Conservation (phyloP, 441 rosid genomes). For the Corymbia citriodora region DNA sequence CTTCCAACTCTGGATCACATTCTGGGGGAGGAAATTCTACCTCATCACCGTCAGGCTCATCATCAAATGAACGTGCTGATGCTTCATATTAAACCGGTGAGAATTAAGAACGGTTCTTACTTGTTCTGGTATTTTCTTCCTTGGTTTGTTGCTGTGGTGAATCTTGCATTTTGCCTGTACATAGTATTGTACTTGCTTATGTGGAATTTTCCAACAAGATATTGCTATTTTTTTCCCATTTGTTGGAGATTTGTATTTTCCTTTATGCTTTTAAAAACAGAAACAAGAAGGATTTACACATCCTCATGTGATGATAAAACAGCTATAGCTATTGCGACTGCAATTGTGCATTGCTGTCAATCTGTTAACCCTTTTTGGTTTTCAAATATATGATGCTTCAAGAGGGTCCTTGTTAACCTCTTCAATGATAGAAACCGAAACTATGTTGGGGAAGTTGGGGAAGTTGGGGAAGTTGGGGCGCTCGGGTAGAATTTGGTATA, state of each 20-base stretch:
- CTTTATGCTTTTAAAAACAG: not conserved
- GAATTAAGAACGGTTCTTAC: not conserved
- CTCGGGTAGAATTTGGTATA: not conserved
- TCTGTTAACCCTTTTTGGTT: not conserved
- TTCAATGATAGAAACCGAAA: not conserved
- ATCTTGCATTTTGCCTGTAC: not conserved
- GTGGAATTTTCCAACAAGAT: not conserved
- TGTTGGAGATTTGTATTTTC: not conserved
- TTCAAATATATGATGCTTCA: not conserved
- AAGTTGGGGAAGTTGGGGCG: not conserved
- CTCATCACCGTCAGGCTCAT: slow-evolving; percentile 18
- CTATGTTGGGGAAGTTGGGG: not conserved
- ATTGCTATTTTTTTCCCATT: not conserved
- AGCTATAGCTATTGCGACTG: not conserved
- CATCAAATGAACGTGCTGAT: not conserved
- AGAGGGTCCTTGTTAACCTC: not conserved
- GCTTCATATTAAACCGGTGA: slow-evolving; percentile 16
- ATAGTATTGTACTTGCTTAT: not conserved
- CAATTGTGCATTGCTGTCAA: not conserved
- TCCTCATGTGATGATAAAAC: not conserved
- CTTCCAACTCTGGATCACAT: slow-evolving; percentile 6
- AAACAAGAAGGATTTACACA: not conserved
- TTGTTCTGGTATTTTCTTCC: not conserved
- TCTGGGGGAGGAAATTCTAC: not conserved
- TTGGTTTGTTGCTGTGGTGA: not conserved